Conservation (phyloP, 805 yeast species). For the Kodamaea jinghongensis region DNA sequence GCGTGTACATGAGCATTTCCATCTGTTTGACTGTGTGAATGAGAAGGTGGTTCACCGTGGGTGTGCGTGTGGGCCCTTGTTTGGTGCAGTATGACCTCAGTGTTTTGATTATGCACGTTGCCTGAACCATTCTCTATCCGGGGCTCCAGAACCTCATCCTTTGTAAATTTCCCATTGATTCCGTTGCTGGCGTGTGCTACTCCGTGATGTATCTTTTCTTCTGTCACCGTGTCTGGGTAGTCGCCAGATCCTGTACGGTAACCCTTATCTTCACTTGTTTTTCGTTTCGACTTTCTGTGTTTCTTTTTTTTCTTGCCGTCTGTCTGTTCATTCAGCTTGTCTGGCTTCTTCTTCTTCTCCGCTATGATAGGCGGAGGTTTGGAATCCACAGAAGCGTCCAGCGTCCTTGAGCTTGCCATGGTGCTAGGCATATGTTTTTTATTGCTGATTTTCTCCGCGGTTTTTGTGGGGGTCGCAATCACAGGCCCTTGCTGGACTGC, state of each 20-base stretch:
- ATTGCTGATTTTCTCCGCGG: too few species aligned
- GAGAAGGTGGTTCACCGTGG: neutral
- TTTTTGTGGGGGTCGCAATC: too few species aligned
- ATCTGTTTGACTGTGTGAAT: too few species aligned
- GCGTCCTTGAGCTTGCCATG: neutral
- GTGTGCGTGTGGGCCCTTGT: neutral
- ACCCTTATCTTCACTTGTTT: neutral
- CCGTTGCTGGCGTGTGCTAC: too few species aligned
- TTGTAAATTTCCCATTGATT: neutral
- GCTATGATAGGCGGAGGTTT: neutral
- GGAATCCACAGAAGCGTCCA: neutral
- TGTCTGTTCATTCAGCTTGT: neutral
- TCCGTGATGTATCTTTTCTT: too few species aligned
- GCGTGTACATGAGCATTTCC: too few species aligned
- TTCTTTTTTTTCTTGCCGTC: neutral
- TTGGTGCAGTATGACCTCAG: neutral
- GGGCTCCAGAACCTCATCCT: neutral
- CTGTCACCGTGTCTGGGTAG: too few species aligned
- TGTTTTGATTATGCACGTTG: neutral
- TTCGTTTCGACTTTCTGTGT: neutral
- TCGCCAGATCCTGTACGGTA: neutral
- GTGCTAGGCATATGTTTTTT: too few species aligned
- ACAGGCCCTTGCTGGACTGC: too few species aligned
- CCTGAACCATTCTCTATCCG: too few species aligned
- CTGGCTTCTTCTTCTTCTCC: slow-evolving; percentile 1